Base-by-base conservation (phyloP, 345 rosid genomes). In the Raphanus raphanistrum region DNA sequence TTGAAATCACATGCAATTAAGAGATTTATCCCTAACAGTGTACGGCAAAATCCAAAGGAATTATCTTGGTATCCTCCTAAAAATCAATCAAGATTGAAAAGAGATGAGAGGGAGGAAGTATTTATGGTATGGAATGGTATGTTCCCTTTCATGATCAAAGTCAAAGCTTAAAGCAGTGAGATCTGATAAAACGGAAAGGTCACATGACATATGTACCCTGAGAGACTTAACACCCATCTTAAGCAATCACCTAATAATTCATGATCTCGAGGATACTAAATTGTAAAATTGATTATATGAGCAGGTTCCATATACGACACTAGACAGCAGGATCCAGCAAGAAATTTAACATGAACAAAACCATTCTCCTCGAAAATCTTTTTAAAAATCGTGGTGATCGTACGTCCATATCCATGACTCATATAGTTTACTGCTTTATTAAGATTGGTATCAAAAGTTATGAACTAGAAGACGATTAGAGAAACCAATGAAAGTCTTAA, bases 1-100 rank as follows among this genome's bases (percentile, higher is more conserved):
- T 62, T 79, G 75, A 71, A 72, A 35, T 63, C 87, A 88, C 87
- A 84, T 87, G 89, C 80, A 66, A 63, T 68, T 68, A 60, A 10
- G 52, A 64, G 64, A 63, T 73, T 73, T 32, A 16, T 41, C 78
- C 63, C 55, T 61, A 55, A 59, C 71, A 64, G 79, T 72, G 82
- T 79, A 79, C 78, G 82, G 79, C 52, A 82, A 80, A 80, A 84
- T 68, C 62, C 69, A 52, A 70, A 61, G 79, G 82, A 79, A 41
- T 65, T 72, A 76, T 81, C 64, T 73, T 67, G 74, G 72, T 55
- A 31, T 63, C 78, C 78, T 75, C 61, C 60, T 69, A 71, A 67
- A 36, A 76, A 72, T 73, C 76, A 80, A 70, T 76, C 55, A 74
- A 67, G 50, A 41, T 45, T 75, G 62, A 80, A 5, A 36, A 55